Evolutionary conservation across 1,284 basidiomycete species (phyloP), one percentile per base, ranked within the genome.

Genomic region (Xerocomus minutiporus): DNA sequence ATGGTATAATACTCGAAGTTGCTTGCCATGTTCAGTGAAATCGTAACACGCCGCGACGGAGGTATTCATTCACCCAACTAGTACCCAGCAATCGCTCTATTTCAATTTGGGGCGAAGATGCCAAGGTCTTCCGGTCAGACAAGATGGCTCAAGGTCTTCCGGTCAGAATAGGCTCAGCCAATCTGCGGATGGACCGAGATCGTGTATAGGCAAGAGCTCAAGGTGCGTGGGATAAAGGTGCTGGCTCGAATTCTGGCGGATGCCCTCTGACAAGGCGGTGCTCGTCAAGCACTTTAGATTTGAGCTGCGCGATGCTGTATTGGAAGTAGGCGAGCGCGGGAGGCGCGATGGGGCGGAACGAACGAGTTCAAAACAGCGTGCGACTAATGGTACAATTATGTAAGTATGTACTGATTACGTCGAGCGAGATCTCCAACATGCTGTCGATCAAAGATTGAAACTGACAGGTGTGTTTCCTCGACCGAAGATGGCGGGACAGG

Each of bases 161-260:
- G 17, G 41, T 0, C 20, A 41, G 12, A 17, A 35, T 15, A 2
- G 20, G 2, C 20, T 20, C 20, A 20, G 20, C 20, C 20, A 2
- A 20, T 20, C 20, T 20, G 20, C 20, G 20, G 71, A 75, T 41
- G 74, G 74, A 0, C 71, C 71, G 6, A 61, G 73, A 44, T 70
- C 60, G 15, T 78, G 76, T 55, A 60, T 76, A 25, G 76, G 76
- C 12, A 70, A 0, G 75, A 76, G 59, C 72, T 81, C 61, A 81
- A 81, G 73, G 79, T 77, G 32, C 13, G 45, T 23, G 15, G 25
- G 25, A 26, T 26, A 20, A 20, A 20, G 20, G 20, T 20, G 20
- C 20, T 20, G 20, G 20, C 20, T 20, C 20, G 20, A 26, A 26
- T 26, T 26, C 25, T 26, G 13, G 5, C 1, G 12, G 5, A 11